A percentile compares a stretch with the other conserved stretches of the same genome.
Evolutionary conservation across 306 rosid species (phyloP).

Genomic region (Cucurbita moschata): DNA sequence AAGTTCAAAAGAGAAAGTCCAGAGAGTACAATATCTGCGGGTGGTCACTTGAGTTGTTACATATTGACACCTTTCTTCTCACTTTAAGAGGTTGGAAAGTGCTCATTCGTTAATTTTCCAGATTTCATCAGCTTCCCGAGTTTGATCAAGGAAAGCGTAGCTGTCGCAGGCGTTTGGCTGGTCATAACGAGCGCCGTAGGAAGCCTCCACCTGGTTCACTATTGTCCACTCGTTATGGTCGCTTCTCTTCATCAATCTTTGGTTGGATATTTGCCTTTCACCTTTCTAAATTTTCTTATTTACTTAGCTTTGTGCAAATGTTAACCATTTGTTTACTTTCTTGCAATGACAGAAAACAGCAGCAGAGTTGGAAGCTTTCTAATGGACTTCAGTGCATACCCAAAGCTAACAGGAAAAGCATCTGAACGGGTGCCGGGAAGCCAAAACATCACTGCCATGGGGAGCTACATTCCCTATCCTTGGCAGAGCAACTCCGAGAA

Average conservation of each 20-base stretch:
- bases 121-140: slow-evolving; percentile 85
- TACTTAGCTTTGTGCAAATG: background rate
- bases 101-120: slow-evolving; percentile 8
- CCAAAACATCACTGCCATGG: slow-evolving; percentile 17
- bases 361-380: slow-evolving; percentile 49
- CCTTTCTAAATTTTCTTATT: background rate
- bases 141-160: slow-evolving; percentile 94
- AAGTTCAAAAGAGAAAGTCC: too few relatives aligned
- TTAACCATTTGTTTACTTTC: background rate
- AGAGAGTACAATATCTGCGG: too few relatives aligned
- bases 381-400: slow-evolving; percentile 61
- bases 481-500: slow-evolving; percentile 52
- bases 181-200: slow-evolving; percentile 90
- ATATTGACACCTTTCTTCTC: too few relatives aligned
- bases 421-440: slow-evolving; percentile 32
- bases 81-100: too few relatives aligned
- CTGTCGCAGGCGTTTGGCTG: slow-evolving; percentile 88
- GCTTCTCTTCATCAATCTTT: slow-evolving; percentile 35
- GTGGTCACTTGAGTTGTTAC: too few relatives aligned
- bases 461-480: slow-evolving; percentile 24
- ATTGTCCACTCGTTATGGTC: slow-evolving; percentile 43
- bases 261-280: slow-evolving; percentile 32
- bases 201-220: slow-evolving; percentile 74
- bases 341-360: slow-evolving; percentile 34
- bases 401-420: slow-evolving; percentile 35